Conservation (phyloP, 305 asterid species). For the Nicotiana rustica region DNA sequence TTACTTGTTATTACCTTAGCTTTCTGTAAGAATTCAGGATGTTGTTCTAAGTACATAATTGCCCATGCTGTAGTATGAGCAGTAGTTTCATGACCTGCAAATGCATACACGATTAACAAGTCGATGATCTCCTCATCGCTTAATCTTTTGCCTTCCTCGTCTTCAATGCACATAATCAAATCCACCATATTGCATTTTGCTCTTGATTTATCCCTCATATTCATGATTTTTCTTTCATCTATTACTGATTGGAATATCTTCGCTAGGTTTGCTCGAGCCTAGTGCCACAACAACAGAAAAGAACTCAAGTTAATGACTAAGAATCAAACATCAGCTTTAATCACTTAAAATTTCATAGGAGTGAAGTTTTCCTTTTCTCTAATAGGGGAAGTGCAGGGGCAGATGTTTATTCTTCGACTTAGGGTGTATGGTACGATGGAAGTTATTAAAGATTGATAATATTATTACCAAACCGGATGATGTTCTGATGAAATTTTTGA, state of each 20-base stretch:
- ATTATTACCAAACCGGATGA: too few species aligned
- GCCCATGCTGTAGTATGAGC: conserved; percentile 92
- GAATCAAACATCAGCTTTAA: not conserved
- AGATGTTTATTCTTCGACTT: not conserved
- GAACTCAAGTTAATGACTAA: conserved; percentile 47
- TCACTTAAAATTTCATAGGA: too few species aligned
- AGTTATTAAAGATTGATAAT: too few species aligned
- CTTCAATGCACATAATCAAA: conserved; percentile 58
- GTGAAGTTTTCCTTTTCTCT: too few species aligned
- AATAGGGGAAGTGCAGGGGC: not conserved
- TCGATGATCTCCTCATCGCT: conserved; percentile 81
- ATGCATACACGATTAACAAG: conserved; percentile 70
- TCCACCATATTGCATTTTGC: conserved; percentile 82
- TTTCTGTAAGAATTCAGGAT: conserved; percentile 60
- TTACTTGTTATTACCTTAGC: conserved; percentile 65
- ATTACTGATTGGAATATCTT: conserved; percentile 58
- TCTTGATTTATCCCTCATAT: conserved; percentile 13
- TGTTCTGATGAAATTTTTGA: too few species aligned
- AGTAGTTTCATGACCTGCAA: conserved; percentile 96
- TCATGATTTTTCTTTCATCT: conserved; percentile 51
- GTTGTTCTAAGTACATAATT: conserved; percentile 56
- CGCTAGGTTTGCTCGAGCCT: conserved; percentile 77
- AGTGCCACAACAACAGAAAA: not conserved
- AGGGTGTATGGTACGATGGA: too few species aligned
- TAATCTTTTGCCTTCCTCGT: conserved; percentile 55